A percentile compares a stretch with the other conserved stretches of the same genome.
Conservation (phyloP, 768 basidiomycete species). For the Pleurotus giganteus region DNA sequence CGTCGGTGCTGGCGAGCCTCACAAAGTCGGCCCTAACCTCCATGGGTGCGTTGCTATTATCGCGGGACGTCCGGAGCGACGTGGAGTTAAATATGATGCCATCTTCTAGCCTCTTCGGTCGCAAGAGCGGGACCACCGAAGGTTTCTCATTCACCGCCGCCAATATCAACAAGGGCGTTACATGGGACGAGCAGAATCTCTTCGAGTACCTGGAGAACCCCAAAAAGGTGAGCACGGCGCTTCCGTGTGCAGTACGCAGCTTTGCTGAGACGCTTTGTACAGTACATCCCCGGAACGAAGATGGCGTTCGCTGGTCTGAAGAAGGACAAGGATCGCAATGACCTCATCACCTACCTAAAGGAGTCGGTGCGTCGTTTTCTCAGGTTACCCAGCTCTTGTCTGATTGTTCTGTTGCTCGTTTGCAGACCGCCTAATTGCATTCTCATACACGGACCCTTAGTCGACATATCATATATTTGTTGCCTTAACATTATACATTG, state of each 20-base stretch:
- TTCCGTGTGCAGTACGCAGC: not conserved
- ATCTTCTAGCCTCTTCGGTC: constrained; percentile 68
- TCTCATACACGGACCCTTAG: constrained; percentile 3
- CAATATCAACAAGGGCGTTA: constrained; percentile 91
- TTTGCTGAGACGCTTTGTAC: not conserved
- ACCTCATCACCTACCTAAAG: constrained; percentile 86
- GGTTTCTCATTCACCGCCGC: constrained; percentile 92
- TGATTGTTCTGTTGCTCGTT: not conserved
- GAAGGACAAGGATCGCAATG: constrained; percentile 97
- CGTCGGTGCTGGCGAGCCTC: constrained; percentile 66
- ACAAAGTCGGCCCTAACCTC: constrained; percentile 95
- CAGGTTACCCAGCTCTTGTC: not conserved
- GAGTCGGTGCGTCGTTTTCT: constrained; percentile 50
- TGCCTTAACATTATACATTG: constrained; percentile 7
- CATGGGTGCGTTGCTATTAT: constrained; percentile 62
- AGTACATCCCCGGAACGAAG: constrained; percentile 97
- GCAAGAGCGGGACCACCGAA: constrained; percentile 81
- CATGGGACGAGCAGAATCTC: constrained; percentile 84
- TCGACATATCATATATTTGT: not conserved
- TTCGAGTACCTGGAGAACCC: constrained; percentile 97
- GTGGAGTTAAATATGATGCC: constrained; percentile 7
- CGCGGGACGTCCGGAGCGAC: not conserved
- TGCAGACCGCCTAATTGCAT: constrained; percentile 5
- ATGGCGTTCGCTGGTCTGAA: constrained; percentile 99
- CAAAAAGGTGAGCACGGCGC: constrained; percentile 71